Percentiles rank a stretch among this genome's conserved stretches.
These are phyloP conservation scores for Phytopythium oedochilum DNA, from an alignment of 352 stramenopile genomes.

Conservation along the genomic window DNA sequence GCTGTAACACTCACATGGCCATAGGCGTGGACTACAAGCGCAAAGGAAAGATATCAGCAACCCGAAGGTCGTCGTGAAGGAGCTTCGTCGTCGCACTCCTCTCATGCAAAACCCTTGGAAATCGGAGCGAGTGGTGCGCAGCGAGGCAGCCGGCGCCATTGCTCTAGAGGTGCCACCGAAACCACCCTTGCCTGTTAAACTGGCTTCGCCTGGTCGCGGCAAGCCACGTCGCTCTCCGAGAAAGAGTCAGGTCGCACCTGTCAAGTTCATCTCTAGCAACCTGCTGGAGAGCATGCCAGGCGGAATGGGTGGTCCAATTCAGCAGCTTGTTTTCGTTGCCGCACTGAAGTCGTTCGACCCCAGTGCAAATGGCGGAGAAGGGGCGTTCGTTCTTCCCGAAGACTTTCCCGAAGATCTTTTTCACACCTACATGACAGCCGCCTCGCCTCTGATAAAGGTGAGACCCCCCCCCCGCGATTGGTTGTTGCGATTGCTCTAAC, in stretches of 20 bases:
- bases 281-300: conserved; percentile 48
- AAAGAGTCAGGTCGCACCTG: no score
- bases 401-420: conserved; percentile 32
- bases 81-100: conserved; percentile 34
- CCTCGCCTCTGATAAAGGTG: conserved; percentile 43
- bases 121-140: conserved; percentile 26
- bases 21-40: conserved; percentile 45
- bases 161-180: not conserved
- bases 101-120: conserved; percentile 57
- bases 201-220: conserved; percentile 1
- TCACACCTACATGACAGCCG: conserved; percentile 26
- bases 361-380: conserved; percentile 16
- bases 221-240: not conserved
- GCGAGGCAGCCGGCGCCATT: conserved; percentile 1
- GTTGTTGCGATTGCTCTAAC: not conserved
- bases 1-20: not conserved
- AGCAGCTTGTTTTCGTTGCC: conserved; percentile 38
- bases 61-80: conserved; percentile 26
- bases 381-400: conserved; percentile 31
- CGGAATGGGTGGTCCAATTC: conserved; percentile 41
- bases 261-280: conserved; percentile 37
- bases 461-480: not conserved
- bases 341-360: conserved; percentile 47
- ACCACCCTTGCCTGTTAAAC: not conserved
- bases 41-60: conserved; percentile 40